Evolutionary conservation across 306 rosid species (phyloP).

Genomic region (Pachyrhizus erosus): DNA sequence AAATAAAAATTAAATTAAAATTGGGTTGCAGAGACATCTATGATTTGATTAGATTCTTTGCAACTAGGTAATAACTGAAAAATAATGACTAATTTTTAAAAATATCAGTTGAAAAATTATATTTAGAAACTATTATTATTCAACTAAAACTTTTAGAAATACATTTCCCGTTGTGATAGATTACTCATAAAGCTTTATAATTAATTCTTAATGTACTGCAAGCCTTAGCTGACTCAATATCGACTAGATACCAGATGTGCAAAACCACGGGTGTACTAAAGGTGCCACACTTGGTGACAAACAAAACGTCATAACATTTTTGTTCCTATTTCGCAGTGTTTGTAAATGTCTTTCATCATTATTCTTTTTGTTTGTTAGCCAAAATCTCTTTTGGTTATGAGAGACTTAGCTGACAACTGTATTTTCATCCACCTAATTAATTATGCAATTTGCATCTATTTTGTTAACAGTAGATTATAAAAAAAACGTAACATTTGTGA

Average conservation of each 20-base stretch:
- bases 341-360: background rate
- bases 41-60: too few species aligned
- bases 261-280: background rate
- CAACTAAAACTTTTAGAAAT: too few species aligned
- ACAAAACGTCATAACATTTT: background rate
- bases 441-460: background rate
- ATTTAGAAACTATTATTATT: too few species aligned
- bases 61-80: too few species aligned
- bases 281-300: slow-evolving; percentile 5
- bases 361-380: background rate
- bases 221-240: background rate
- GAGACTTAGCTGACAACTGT: background rate
- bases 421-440: background rate
- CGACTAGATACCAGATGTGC: background rate
- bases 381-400: background rate
- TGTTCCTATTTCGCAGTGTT: slow-evolving; percentile 18
- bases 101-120: too few species aligned
- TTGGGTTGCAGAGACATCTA: too few species aligned
- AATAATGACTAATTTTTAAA: too few species aligned
- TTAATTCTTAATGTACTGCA: background rate
- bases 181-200: too few species aligned
- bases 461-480: background rate
- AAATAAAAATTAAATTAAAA: too few species aligned
- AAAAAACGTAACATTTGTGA: background rate
- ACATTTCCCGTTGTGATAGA: too few species aligned